Percentiles rank a stretch among this genome's conserved stretches.
phyloP scores from a whole-genome alignment of 2,329 filamentous ascomycete genomes.

The Aspergillus melleus region DNA sequence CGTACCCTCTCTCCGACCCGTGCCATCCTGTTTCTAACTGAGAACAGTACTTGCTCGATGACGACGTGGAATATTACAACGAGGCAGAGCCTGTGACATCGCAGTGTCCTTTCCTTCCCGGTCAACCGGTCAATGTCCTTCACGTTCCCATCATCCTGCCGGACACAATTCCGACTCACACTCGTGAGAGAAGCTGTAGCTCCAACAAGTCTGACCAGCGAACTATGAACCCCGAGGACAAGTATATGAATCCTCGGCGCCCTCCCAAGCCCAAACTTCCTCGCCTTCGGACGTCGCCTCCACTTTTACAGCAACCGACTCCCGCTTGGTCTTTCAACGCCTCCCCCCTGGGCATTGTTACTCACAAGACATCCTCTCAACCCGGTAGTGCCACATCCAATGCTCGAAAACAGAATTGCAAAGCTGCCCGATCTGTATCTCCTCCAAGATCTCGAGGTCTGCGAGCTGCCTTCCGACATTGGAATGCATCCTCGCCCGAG shows the following conservation, averaged over 20 bases:
- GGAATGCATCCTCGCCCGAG: conserved; percentile 28
- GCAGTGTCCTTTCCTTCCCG: conserved; percentile 80
- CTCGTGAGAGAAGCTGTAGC: conserved; percentile 66
- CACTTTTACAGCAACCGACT: conserved; percentile 24
- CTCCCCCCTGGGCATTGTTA: conserved; percentile 27
- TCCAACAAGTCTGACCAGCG: conserved; percentile 62
- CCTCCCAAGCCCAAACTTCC: conserved; percentile 50
- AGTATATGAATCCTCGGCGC: conserved; percentile 69
- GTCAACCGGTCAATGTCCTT: conserved; percentile 82
- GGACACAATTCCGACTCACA: conserved; percentile 43
- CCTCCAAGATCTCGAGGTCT: conserved; percentile 39
- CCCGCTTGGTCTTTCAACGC: conserved; percentile 28
- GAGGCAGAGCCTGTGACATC: conserved; percentile 71
- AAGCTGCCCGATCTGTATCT: conserved; percentile 38
- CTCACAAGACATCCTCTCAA: conserved; percentile 35
- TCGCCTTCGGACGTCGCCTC: conserved; percentile 48
- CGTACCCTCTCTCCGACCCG: conserved; percentile 38
- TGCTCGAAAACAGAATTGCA: conserved; percentile 20
- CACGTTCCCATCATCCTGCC: conserved; percentile 72
- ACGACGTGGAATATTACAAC: conserved; percentile 74
- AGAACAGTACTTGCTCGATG: conserved; percentile 76
- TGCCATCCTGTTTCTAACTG: conserved; percentile 22
- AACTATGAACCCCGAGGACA: conserved; percentile 77
- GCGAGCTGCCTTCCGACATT: conserved; percentile 38
- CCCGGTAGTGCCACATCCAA: conserved; percentile 29